Evolutionary conservation across 768 basidiomycete genomes (phyloP), one percentile per base, ranked within the genome.

Genomic region (Tremella mesenterica): DNA sequence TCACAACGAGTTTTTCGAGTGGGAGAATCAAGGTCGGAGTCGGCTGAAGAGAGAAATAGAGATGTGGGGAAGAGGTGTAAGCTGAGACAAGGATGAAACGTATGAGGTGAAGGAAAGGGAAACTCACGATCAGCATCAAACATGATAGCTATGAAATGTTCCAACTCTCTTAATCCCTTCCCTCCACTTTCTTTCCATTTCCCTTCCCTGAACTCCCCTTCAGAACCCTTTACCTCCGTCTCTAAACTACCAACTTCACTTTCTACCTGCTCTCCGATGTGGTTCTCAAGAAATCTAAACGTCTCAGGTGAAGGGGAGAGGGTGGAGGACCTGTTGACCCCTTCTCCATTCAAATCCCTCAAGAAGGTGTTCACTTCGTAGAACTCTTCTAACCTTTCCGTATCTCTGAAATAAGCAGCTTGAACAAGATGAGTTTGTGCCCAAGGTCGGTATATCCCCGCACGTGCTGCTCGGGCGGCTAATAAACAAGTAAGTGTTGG

Each of bases 401-500:
- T 68, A 57, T 77, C 75, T 13, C 76, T 53, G 44, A 67, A 76
- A 63, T 77, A 77, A 49, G 75, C 72, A 0, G 76, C 76, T 28
- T 74, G 63, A 21, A 72, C 47, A 23, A 72, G 65, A 44, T 70
- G 63, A 10, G 33, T 21, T 47, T 74, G 73, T 0, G 73, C 70
- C 54, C 60, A 74, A 7, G 56, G 18, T 7, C 65, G 60, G 53
- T 74, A 74, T 9, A 73, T 67, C 0, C 71, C 71, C n/a, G 54
- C 31, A 39, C 63, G 50, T n/a, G 73, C 73, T 5, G 69, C 64
- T 18, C 58, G 50, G 10, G 60, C 65, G 2, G 73, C 73, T 3
- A 72, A 51, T 7, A 66, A 53, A 51, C 73, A 74, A 18, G 67
- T 44, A 20, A 73, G 56, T 12, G 66, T 65, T 3, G 64, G 63